These are phyloP conservation scores for Bertia moriformis DNA, from an alignment of 2,329 filamentous ascomycete genomes.

Conservation along the genomic window DNA sequence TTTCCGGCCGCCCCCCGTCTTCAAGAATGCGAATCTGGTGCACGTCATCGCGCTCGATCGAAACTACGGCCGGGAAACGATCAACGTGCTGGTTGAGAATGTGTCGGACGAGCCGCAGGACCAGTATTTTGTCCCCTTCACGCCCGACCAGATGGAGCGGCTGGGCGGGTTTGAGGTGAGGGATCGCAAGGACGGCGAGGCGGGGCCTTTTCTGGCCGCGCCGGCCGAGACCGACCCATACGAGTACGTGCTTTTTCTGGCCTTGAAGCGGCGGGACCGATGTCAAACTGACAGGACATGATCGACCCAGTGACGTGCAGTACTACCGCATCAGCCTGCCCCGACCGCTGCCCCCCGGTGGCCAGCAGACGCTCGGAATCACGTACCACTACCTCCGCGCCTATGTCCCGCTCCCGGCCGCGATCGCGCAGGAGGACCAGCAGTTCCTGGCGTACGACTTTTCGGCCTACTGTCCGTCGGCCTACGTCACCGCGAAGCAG, in stretches of 20 bases:
- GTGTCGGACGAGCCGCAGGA: constrained; percentile 62
- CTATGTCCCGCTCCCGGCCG: constrained; percentile 65
- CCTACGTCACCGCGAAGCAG: constrained; percentile 78
- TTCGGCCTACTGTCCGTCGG: constrained; percentile 70
- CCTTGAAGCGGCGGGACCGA: too few relatives aligned
- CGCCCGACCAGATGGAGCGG: constrained; percentile 56
- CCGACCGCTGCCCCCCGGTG: constrained; percentile 57
- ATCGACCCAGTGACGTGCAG: constrained; percentile 43
- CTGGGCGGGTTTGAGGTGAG: constrained; percentile 81
- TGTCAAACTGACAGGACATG: constrained; percentile 2
- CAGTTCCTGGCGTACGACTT: constrained; percentile 80
- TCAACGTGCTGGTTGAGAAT: constrained; percentile 93
- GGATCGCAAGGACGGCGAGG: constrained; percentile 68
- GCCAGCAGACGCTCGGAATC: constrained; percentile 75
- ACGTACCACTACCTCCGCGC: constrained; percentile 68
- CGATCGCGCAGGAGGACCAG: constrained; percentile 69
- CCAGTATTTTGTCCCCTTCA: constrained; percentile 86
- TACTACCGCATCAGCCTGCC: constrained; percentile 78
- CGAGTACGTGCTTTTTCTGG: constrained; percentile 25
- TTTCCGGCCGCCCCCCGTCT: constrained; percentile 79
- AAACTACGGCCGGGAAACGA: constrained; percentile 72
- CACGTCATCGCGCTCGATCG: constrained; percentile 87
- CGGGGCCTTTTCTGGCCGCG: constrained; percentile 55
- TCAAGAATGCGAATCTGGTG: constrained; percentile 85
- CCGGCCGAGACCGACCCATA: constrained; percentile 47